A percentile compares a stretch with the other conserved stretches of the same genome.
Evolutionary conservation across 331 rosid genomes (phyloP).

Genomic region (Rosa hybrid): DNA sequence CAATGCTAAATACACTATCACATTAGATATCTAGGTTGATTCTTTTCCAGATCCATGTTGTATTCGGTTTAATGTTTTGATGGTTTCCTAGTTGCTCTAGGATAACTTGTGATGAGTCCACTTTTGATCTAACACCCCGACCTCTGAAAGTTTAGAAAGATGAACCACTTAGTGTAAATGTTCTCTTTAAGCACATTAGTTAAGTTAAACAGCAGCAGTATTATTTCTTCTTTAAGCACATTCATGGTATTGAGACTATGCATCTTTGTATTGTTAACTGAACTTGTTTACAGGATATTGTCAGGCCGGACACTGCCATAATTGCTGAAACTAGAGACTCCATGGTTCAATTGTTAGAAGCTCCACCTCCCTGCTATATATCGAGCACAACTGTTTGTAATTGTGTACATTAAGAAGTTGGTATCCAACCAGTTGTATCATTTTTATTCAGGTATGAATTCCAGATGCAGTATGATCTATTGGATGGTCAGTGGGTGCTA

Average conservation of each 20-base stretch:
- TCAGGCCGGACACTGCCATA: slow-evolving; percentile 54
- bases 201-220: neutral
- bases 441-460: slow-evolving; percentile 67
- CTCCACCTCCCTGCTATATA: slow-evolving; percentile 58
- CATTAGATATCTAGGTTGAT: no score
- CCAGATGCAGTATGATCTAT: no score
- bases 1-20: no score
- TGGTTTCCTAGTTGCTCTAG: no score
- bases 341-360: slow-evolving; percentile 94
- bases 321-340: slow-evolving; percentile 87
- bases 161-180: slow-evolving; percentile 67
- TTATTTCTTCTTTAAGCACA: neutral
- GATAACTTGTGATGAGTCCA: no score
- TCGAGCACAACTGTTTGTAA: neutral
- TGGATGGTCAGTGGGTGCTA: no score
- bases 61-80: no score
- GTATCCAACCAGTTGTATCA: slow-evolving; percentile 16
- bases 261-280: slow-evolving; percentile 6
- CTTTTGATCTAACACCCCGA: no score
- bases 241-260: neutral
- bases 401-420: neutral
- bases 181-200: no score
- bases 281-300: slow-evolving; percentile 50
- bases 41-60: no score
- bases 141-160: slow-evolving; percentile 52